phyloP scores from a whole-genome alignment of 768 basidiomycete genomes.

The Xerocomus brunneocitrinus region DNA sequence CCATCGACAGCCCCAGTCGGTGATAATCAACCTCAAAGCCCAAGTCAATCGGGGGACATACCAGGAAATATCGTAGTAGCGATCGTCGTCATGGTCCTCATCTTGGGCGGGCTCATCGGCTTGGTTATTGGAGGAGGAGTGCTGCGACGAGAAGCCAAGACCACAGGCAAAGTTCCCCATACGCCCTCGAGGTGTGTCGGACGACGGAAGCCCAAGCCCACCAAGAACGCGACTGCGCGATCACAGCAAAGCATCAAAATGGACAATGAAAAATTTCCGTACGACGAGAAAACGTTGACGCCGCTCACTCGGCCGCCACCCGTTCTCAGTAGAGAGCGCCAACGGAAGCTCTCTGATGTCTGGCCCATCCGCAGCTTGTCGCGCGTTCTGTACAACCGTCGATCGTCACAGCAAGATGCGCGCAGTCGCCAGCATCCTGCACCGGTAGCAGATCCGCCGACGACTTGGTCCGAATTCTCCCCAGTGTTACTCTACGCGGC shows the following conservation, averaged over 20 bases:
- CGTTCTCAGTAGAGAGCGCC: conserved; percentile 10
- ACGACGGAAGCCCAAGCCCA: conserved; percentile 4
- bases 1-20: conserved; percentile 2
- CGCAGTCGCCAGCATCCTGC: not conserved
- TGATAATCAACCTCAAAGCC: not conserved
- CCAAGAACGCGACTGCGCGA: not conserved
- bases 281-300: conserved; percentile 12
- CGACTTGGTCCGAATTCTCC: conserved; percentile 31
- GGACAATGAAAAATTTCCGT: conserved; percentile 4
- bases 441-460: conserved; percentile 6
- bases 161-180: not conserved
- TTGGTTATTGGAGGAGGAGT: conserved; percentile 25
- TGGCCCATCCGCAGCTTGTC: conserved; percentile 23
- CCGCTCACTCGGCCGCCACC: conserved; percentile 14
- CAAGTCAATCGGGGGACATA: conserved; percentile 5
- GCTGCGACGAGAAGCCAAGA: conserved; percentile 18
- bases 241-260: conserved; percentile 1
- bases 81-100: conserved; percentile 20
- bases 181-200: not conserved
- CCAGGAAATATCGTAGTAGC: conserved; percentile 23
- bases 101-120: conserved; percentile 26
- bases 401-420: conserved; percentile 2
- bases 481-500: conserved; percentile 16
- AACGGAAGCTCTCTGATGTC: conserved; percentile 11
- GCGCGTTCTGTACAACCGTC: conserved; percentile 6